A percentile compares a stretch with the other conserved stretches of the same genome.
Evolutionary conservation across 2,329 filamentous ascomycete genomes (phyloP).

Genomic region (Coleophoma cylindrospora): DNA sequence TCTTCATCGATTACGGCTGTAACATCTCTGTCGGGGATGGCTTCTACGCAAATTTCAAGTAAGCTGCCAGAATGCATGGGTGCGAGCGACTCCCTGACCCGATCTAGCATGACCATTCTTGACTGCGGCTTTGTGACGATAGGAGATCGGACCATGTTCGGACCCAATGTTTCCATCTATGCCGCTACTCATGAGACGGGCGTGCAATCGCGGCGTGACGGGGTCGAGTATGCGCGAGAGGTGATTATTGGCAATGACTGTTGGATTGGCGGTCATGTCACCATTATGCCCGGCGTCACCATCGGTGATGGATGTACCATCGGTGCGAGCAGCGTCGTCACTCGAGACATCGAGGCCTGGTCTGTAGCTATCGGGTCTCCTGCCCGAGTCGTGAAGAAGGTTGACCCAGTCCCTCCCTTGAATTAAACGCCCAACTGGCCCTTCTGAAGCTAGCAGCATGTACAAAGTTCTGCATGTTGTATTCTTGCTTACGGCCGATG

Average conservation of each 20-base stretch:
- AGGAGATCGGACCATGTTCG: constrained; percentile 37
- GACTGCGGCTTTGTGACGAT: constrained; percentile 63
- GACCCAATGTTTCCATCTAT: constrained; percentile 66
- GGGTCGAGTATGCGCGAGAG: constrained; percentile 38
- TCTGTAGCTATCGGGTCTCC: constrained; percentile 42
- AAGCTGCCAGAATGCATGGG: neutral
- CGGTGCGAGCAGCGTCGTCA: constrained; percentile 43
- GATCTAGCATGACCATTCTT: constrained; percentile 36
- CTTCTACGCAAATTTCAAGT: constrained; percentile 58
- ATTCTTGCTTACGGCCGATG: too few species aligned
- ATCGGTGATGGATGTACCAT: constrained; percentile 46
- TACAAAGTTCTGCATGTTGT: too few species aligned
- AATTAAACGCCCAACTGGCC: too few species aligned
- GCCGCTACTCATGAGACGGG: constrained; percentile 68
- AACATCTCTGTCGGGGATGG: constrained; percentile 55
- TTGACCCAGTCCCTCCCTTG: constrained; percentile 20
- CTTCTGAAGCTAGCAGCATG: too few species aligned
- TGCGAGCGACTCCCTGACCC: neutral
- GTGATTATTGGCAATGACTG: constrained; percentile 46
- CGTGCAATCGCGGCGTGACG: constrained; percentile 40
- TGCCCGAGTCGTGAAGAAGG: constrained; percentile 40
- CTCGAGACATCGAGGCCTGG: constrained; percentile 41
- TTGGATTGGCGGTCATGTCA: constrained; percentile 45
- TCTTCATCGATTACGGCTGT: constrained; percentile 59
- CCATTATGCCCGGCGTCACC: constrained; percentile 44